Percentiles rank a stretch among this genome's conserved stretches.
These are phyloP conservation scores for Saxophila tyrrhenica DNA, from an alignment of 495 filamentous ascomycete species.

Conservation along the genomic window DNA sequence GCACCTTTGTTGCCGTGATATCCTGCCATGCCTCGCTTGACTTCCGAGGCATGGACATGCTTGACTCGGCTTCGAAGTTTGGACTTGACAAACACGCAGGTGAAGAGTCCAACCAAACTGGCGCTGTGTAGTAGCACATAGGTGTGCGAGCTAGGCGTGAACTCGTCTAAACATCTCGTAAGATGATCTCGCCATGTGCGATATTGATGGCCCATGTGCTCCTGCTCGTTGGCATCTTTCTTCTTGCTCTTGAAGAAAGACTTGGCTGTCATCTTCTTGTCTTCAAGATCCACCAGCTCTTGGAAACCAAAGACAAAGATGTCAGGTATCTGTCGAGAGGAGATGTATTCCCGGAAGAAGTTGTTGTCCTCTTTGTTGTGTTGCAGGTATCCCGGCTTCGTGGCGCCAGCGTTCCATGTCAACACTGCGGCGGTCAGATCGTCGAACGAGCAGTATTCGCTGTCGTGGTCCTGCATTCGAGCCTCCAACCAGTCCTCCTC, in stretches of 20 bases:
- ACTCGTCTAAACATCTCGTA: conserved; percentile 64
- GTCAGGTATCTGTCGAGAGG: conserved; percentile 52
- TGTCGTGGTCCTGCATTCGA: conserved; percentile 74
- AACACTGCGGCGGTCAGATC: conserved; percentile 66
- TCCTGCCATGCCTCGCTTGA: conserved; percentile 92
- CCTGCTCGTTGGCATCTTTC: conserved; percentile 76
- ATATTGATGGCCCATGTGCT: conserved; percentile 95
- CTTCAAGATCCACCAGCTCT: conserved; percentile 90
- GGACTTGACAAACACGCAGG: conserved; percentile 83
- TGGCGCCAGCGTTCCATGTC: conserved; percentile 95
- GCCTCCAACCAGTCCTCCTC: conserved; percentile 86
- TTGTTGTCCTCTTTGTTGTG: conserved; percentile 51
- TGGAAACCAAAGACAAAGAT: conserved; percentile 96
- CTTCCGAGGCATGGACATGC: conserved; percentile 64
- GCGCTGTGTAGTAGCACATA: conserved; percentile 82
- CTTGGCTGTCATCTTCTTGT: conserved; percentile 92
- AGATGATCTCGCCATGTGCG: conserved; percentile 90
- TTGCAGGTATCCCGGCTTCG: conserved; percentile 69
- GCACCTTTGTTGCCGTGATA: conserved; percentile 91
- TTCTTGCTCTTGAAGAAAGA: conserved; percentile 58
- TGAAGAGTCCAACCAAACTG: conserved; percentile 87
- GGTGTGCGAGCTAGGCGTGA: conserved; percentile 64
- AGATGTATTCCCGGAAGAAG: conserved; percentile 55
- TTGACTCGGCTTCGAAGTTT: conserved; percentile 62
- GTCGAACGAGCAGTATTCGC: conserved; percentile 72